Conservation (phyloP, 306 rosid genomes). For the Herpetospermum pedunculosum region DNA sequence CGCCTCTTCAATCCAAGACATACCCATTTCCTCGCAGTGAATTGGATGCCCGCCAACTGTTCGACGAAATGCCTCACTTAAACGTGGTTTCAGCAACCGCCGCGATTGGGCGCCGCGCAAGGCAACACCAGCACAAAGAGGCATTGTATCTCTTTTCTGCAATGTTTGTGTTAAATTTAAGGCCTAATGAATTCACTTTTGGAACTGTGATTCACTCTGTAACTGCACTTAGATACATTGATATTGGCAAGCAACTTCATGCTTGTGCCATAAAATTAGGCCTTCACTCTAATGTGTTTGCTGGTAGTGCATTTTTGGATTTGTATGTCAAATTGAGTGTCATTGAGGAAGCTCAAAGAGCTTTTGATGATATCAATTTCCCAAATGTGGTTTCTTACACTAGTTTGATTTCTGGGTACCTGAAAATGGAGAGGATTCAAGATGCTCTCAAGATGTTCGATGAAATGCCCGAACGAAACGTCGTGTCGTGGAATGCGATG, state of each 20-base stretch:
- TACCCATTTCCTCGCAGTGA: not conserved
- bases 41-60: constrained; percentile 43
- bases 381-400: constrained; percentile 88
- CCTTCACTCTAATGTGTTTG: constrained; percentile 47
- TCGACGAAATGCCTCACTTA: constrained; percentile 44
- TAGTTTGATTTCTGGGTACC: constrained; percentile 54
- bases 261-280: constrained; percentile 47
- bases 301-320: constrained; percentile 69
- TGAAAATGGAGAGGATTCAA: constrained; percentile 41
- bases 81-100: constrained; percentile 50
- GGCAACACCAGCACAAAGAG: constrained; percentile 30
- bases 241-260: constrained; percentile 57
- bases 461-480: constrained; percentile 65
- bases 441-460: constrained; percentile 51
- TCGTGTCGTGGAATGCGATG: constrained; percentile 82
- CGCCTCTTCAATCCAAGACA: not conserved
- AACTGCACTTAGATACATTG: constrained; percentile 25
- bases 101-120: constrained; percentile 38
- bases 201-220: constrained; percentile 57
- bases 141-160: constrained; percentile 48
- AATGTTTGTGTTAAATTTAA: constrained; percentile 37
- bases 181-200: constrained; percentile 72
- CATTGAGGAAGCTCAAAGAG: constrained; percentile 41
- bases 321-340: constrained; percentile 58
- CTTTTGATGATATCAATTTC: constrained; percentile 36